These are phyloP conservation scores for Chimonanthus praecox DNA, from an alignment of 164 flowering plant genomes.

Conservation along the genomic window DNA sequence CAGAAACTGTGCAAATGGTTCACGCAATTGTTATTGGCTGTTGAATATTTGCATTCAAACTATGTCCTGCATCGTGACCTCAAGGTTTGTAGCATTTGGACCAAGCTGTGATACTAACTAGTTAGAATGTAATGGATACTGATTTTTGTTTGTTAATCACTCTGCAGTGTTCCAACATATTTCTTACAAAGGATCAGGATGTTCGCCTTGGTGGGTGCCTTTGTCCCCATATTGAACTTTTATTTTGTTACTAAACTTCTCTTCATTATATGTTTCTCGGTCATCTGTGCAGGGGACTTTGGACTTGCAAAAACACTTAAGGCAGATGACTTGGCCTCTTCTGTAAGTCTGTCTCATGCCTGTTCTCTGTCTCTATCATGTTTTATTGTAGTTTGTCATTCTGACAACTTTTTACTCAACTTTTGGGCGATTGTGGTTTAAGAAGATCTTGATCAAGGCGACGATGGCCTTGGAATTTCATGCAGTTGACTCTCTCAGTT, in stretches of 20 bases:
- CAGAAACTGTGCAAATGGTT: slow-evolving; percentile 99
- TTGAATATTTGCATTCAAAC: slow-evolving; percentile 88
- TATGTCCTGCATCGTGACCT: slow-evolving; percentile 91
- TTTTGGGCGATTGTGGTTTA: too few species aligned
- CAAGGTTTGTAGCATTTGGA: slow-evolving; percentile 40
- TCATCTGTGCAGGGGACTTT: slow-evolving; percentile 72
- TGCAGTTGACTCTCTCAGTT: too few species aligned
- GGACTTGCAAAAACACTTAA: slow-evolving; percentile 96
- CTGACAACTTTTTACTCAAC: neutral
- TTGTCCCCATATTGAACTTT: neutral
- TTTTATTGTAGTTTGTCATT: neutral
- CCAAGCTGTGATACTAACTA: neutral
- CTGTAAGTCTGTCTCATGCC: slow-evolving; percentile 42
- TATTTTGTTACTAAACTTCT: neutral
- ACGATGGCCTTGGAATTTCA: too few species aligned
- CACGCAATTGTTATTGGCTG: slow-evolving; percentile 81
- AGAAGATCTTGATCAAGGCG: too few species aligned
- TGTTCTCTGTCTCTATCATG: neutral
- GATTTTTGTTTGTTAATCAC: slow-evolving; percentile 9
- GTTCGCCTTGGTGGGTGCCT: slow-evolving; percentile 78
- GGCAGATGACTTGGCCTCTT: slow-evolving; percentile 97
- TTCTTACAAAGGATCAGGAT: slow-evolving; percentile 93
- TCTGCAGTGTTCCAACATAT: slow-evolving; percentile 92
- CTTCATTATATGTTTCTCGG: slow-evolving; percentile 3
- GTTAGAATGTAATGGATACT: slow-evolving; percentile 8